Evolutionary conservation across 106 monocot genomes (phyloP).

Genomic region (Allium cepa): DNA sequence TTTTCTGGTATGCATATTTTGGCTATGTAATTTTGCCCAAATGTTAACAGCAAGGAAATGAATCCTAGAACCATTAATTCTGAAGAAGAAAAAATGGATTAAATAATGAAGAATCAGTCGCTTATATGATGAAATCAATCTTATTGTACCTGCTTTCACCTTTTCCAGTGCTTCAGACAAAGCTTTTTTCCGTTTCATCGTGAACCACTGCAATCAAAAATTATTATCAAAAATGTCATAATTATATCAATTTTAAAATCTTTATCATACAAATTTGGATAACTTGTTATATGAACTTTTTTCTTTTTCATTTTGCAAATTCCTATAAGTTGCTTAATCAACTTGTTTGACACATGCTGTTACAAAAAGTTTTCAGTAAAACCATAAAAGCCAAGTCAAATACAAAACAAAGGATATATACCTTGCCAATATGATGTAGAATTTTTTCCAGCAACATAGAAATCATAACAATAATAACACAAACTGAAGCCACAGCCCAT

Average conservation of each 20-base stretch:
- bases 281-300: no score
- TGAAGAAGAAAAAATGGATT: slow-evolving; percentile 14
- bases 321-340: no score
- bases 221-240: no score
- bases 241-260: no score
- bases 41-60: slow-evolving; percentile 84
- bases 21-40: slow-evolving; percentile 61
- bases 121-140: background rate
- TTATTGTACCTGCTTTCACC: slow-evolving; percentile 58
- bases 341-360: no score
- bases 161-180: slow-evolving; percentile 83
- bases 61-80: slow-evolving; percentile 96
- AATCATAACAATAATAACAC: slow-evolving; percentile 58
- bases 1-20: slow-evolving; percentile 74
- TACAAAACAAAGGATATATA: background rate
- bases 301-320: no score
- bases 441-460: slow-evolving; percentile 69
- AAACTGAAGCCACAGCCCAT: slow-evolving; percentile 85
- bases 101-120: background rate
- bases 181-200: slow-evolving; percentile 53
- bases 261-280: no score
- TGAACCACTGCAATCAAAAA: slow-evolving; percentile 52
- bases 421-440: slow-evolving; percentile 62
- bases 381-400: no score
- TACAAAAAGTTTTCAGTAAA: no score